Evolutionary conservation across 129 eudicot species (phyloP), one percentile per base, ranked within the genome.

Genomic region (Escallonia rubra): DNA sequence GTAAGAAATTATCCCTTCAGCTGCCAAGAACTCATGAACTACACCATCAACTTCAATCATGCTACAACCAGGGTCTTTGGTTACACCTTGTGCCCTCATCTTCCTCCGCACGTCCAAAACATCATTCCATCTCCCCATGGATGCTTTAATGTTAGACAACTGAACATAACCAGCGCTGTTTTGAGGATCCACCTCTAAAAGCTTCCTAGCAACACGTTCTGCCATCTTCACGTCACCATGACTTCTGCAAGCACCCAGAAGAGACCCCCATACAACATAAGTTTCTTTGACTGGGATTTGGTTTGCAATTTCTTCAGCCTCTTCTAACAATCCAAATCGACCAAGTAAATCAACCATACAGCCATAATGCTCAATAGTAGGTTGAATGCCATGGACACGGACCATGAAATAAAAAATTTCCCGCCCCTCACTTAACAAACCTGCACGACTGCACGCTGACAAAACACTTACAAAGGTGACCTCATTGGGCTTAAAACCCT

Each of bases 301-400:
- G n/a, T 44, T 68, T 0, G 82, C 79, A 65, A 83, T 67, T 47
- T 43, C 63, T 66, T 79, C 73, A 43, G 82, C 88, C 77, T 79
- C 81, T 12, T 71, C 59, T 50, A 83, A 61, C 79, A 75, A 54
- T 12, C 88, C 88, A 43, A 65, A 73, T 56, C 79, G 79, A 53
- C 88, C 84, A 59, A 83, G 74, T 57, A 83, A 72, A 45, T 82
- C 87, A 4, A 82, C 87, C 78, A 82, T 74, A 48, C 83, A 82
- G 10, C 83, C 83, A 41, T 78, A 78, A 74, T 82, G 87, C 70
- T 67, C 81, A 8, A 71, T 54, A 4, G 66, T 79, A 3, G 84
- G 84, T 68, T 75, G 49, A 43, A 79, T 83, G 8, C 59, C 66
- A 52, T 83, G 68, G 41, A 4, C 46, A 14, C 72, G 67, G 13